These are phyloP conservation scores for Phaffomyces thermotolerans DNA, from an alignment of 805 yeast species.

Conservation along the genomic window DNA sequence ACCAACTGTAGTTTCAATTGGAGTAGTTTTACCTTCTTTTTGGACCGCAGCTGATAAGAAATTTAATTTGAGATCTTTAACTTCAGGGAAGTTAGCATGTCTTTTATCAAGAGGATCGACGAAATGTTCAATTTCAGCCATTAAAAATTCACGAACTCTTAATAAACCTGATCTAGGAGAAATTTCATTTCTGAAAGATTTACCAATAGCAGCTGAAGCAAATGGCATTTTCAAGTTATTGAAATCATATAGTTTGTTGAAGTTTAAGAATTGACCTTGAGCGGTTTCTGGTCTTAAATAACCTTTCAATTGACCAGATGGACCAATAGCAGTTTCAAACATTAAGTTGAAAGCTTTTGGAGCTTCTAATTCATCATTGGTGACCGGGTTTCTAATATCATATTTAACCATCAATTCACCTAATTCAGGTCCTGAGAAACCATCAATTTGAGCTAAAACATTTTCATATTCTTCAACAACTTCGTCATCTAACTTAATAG, in stretches of 20 bases:
- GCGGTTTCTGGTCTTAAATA: conserved; percentile 98
- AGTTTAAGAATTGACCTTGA: conserved; percentile 97
- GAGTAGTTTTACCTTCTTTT: conserved; percentile 72
- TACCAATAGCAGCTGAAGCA: conserved; percentile 99
- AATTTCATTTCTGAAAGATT: conserved; percentile 97
- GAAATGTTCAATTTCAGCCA: conserved; percentile 99
- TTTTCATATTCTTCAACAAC: conserved; percentile 75
- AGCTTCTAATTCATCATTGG: conserved; percentile 76
- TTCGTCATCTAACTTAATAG: conserved; percentile 75
- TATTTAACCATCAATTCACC: conserved; percentile 82
- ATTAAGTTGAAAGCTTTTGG: conserved; percentile 95
- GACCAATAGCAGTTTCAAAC: conserved; percentile 99
- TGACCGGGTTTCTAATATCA: conserved; percentile 85
- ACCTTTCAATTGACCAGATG: conserved; percentile 94
- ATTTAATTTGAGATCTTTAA: conserved; percentile 62
- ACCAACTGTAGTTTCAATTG: conserved; percentile 63
- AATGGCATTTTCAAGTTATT: conserved; percentile 97
- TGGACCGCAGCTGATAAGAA: conserved; percentile 86
- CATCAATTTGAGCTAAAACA: conserved; percentile 90
- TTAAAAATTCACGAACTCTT: conserved; percentile 96
- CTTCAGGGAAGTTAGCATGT: conserved; percentile 74
- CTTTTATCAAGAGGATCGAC: conserved; percentile 88
- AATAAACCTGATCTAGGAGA: conserved; percentile 96
- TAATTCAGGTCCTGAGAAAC: conserved; percentile 85
- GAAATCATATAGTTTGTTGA: conserved; percentile 85